Evolutionary conservation across 2,329 filamentous ascomycete species (phyloP).

Genomic region (Beauveria bassiana): DNA sequence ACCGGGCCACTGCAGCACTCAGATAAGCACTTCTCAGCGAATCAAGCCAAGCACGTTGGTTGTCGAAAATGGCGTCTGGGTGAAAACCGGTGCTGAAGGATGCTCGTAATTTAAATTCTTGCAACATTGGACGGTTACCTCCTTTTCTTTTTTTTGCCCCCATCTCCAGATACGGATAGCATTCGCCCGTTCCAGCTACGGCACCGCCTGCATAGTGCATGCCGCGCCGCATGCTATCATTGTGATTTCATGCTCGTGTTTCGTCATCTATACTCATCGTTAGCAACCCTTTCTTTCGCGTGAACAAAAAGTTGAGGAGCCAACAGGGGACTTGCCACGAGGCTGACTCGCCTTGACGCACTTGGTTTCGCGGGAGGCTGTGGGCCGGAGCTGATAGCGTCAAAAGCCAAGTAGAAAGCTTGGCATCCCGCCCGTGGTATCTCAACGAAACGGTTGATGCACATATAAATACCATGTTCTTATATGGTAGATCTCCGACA

Average conservation of each 20-base stretch:
- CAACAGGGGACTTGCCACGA: background rate
- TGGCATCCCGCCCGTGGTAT: background rate
- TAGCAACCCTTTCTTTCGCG: no score
- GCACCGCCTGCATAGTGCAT: background rate
- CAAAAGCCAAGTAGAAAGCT: slow-evolving; percentile 1
- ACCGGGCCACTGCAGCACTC: background rate
- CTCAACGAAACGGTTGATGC: no score
- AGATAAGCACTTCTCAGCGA: background rate
- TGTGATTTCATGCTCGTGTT: background rate
- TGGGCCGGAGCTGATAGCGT: slow-evolving; percentile 4
- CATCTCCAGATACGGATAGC: background rate
- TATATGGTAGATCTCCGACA: no score
- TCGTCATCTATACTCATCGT: no score
- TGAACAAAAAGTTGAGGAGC: no score
- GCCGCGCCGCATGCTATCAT: background rate
- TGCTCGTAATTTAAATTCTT: background rate
- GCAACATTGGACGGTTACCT: background rate
- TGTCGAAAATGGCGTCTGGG: background rate
- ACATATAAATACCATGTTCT: no score
- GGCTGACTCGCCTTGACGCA: slow-evolving; percentile 1
- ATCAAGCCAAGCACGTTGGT: slow-evolving; percentile 7
- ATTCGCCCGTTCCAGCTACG: background rate
- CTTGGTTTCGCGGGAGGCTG: background rate
- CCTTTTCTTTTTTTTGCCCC: background rate
- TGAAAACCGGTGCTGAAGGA: background rate